These are phyloP conservation scores for Claviceps quebecensis DNA, from an alignment of 2,329 filamentous ascomycete genomes.

Conservation along the genomic window DNA sequence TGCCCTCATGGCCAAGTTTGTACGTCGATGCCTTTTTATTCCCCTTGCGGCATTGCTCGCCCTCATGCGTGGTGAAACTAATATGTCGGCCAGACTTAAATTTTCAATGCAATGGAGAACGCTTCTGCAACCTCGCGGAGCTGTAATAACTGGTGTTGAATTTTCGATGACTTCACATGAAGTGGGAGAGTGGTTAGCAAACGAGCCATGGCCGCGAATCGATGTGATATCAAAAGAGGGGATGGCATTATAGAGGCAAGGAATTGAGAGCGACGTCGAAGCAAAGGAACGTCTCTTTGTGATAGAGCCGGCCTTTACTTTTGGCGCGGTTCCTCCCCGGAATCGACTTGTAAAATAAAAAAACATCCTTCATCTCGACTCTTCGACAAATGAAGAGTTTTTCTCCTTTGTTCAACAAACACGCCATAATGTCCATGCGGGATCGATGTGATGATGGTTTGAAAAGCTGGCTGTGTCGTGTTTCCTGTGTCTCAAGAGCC, in stretches of 20 bases:
- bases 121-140: slow-evolving; percentile 24
- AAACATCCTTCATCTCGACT: slow-evolving; percentile 27
- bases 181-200: slow-evolving; percentile 14
- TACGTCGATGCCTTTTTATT: slow-evolving; percentile 29
- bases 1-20: slow-evolving; percentile 88
- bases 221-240: slow-evolving; percentile 22
- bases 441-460: background rate
- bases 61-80: slow-evolving; percentile 4
- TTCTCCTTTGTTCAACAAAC: slow-evolving; percentile 13
- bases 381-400: slow-evolving; percentile 18
- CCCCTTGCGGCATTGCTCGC: background rate
- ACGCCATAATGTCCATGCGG: slow-evolving; percentile 14
- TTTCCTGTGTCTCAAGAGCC: background rate
- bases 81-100: slow-evolving; percentile 21
- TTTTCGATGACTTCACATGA: slow-evolving; percentile 14
- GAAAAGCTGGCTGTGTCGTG: background rate
- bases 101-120: slow-evolving; percentile 18
- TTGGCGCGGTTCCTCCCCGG: slow-evolving; percentile 18
- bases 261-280: slow-evolving; percentile 22
- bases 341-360: slow-evolving; percentile 30
- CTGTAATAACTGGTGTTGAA: slow-evolving; percentile 18
- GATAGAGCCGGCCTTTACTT: slow-evolving; percentile 21
- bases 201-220: slow-evolving; percentile 14
- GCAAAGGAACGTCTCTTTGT: slow-evolving; percentile 18
- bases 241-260: slow-evolving; percentile 28